Evolutionary conservation across 164 flowering plant species (phyloP).

Genomic region (Magnolia kwangsiensis): DNA sequence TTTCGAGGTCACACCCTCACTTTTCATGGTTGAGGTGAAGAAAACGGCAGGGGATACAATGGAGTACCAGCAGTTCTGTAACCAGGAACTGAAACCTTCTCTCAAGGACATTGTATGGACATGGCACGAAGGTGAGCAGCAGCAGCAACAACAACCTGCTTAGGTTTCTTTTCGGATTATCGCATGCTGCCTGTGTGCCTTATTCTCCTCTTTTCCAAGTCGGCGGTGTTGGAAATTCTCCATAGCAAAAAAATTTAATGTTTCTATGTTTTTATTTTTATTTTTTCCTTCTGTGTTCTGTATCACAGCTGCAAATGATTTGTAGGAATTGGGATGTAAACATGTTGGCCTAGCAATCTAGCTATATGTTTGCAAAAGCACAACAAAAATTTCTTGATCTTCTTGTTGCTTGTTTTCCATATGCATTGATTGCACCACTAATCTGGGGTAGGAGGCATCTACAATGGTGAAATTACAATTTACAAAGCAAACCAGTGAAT

Average conservation of each 20-base stretch:
- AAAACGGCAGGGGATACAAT: constrained; percentile 41
- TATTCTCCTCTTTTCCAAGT: background rate
- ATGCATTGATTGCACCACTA: background rate
- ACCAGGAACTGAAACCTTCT: constrained; percentile 41
- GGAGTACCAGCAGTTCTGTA: constrained; percentile 43
- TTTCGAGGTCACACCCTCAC: constrained; percentile 43
- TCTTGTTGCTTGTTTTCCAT: background rate
- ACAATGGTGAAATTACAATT: no score
- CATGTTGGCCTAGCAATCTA: background rate
- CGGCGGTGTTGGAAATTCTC: background rate
- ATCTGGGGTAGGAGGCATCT: no score
- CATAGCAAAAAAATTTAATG: background rate
- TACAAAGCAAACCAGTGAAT: no score
- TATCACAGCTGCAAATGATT: background rate
- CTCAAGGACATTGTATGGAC: constrained; percentile 42
- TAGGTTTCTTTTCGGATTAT: background rate
- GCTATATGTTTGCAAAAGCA: background rate
- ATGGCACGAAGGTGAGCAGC: constrained; percentile 29
- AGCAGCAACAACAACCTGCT: constrained; percentile 4
- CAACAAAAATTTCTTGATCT: background rate
- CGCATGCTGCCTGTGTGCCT: background rate
- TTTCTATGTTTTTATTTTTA: background rate
- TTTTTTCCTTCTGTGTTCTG: background rate
- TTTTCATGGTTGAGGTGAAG: constrained; percentile 43
- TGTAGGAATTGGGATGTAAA: constrained; percentile 3